Percentiles rank a stretch among this genome's conserved stretches.
These are phyloP conservation scores for Fusarium sp. DNA, from an alignment of 2,329 filamentous ascomycete genomes.

Conservation along the genomic window DNA sequence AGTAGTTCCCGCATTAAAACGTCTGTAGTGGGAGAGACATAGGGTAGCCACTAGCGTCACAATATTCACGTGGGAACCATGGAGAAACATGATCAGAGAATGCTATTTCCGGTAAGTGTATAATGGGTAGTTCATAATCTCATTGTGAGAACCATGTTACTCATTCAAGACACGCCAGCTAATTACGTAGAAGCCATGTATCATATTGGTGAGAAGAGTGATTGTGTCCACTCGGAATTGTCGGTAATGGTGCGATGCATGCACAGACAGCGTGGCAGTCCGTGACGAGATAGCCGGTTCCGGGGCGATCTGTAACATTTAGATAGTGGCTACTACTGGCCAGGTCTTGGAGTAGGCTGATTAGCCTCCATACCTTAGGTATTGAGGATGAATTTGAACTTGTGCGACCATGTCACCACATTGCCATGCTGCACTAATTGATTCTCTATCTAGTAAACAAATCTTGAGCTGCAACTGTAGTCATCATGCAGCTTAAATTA, in stretches of 20 bases:
- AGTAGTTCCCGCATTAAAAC: too few species aligned
- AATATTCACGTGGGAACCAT: background rate
- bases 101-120: background rate
- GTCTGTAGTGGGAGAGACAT: too few species aligned
- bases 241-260: conserved; percentile 8
- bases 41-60: background rate
- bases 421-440: background rate
- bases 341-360: background rate
- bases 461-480: background rate
- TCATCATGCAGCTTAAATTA: conserved; percentile 23
- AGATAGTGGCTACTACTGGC: background rate
- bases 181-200: conserved; percentile 5
- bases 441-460: background rate
- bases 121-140: too few species aligned
- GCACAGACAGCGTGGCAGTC: conserved; percentile 48
- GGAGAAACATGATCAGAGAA: background rate
- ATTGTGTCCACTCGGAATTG: conserved; percentile 4
- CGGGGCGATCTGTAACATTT: conserved; percentile 20
- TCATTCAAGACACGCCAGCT: conserved; percentile 3
- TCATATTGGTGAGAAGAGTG: background rate
- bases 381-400: background rate
- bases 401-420: conserved; percentile 11
- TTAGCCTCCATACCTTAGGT: background rate
- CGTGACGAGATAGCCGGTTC: conserved; percentile 39
- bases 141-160: too few species aligned